A percentile compares a stretch with the other conserved stretches of the same genome.
These are phyloP conservation scores for Capsicum pubescens DNA, from an alignment of 257 asterid genomes.

Conservation along the genomic window DNA sequence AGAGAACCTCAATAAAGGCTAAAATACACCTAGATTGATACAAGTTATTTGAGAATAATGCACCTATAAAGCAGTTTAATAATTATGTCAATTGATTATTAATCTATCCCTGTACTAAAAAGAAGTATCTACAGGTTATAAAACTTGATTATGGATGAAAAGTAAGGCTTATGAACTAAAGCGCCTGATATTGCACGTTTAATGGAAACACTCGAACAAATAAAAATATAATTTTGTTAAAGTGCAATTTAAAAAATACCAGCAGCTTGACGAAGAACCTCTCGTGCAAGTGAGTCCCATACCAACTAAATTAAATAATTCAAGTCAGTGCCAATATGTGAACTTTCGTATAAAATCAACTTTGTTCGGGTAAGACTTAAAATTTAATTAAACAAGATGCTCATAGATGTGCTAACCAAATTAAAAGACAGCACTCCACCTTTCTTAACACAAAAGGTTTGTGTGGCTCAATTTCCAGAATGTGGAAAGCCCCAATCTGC, in stretches of 20 bases:
- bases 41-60: background rate
- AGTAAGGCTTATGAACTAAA: background rate
- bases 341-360: background rate
- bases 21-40: background rate
- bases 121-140: background rate
- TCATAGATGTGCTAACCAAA: conserved; percentile 13
- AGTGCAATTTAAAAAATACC: conserved; percentile 48
- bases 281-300: conserved; percentile 92
- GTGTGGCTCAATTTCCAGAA: conserved; percentile 88
- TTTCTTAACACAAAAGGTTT: conserved; percentile 89
- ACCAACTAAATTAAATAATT: conserved; percentile 49
- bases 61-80: background rate
- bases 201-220: conserved; percentile 13
- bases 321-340: conserved; percentile 9
- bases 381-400: background rate
- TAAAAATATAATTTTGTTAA: background rate
- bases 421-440: conserved; percentile 43
- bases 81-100: background rate
- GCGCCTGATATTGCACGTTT: background rate
- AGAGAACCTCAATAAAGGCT: conserved; percentile 4
- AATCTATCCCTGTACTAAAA: background rate
- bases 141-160: background rate
- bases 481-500: conserved; percentile 98
- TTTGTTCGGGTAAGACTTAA: background rate
- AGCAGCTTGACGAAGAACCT: conserved; percentile 79